A percentile compares a stretch with the other conserved stretches of the same genome.
Conservation (phyloP, 2,329 filamentous ascomycete species). For the Cercospora nicotianae region DNA sequence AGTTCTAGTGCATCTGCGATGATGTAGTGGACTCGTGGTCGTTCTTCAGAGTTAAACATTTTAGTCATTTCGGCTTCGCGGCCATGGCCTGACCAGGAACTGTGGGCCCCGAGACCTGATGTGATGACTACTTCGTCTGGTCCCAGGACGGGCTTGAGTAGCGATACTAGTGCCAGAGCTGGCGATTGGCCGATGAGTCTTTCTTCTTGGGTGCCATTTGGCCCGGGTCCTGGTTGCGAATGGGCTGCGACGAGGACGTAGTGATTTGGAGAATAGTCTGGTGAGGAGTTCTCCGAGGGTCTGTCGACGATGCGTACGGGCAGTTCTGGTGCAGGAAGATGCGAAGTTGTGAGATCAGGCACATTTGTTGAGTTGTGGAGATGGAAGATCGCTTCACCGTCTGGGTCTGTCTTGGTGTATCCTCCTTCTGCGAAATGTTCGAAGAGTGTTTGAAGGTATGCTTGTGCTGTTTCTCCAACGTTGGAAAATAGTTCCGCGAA, state of each 20-base stretch:
- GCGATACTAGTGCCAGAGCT: slow-evolving; percentile 9
- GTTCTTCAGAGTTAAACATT: background rate
- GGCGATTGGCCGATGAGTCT: slow-evolving; percentile 20
- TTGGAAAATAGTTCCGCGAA: slow-evolving; percentile 9
- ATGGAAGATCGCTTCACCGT: background rate
- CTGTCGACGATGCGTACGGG: slow-evolving; percentile 12
- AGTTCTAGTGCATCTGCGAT: slow-evolving; percentile 2
- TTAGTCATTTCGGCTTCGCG: slow-evolving; percentile 8
- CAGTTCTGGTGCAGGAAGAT: background rate
- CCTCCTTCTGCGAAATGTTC: slow-evolving; percentile 17
- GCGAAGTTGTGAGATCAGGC: slow-evolving; percentile 1
- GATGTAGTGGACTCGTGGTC: background rate
- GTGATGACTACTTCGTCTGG: slow-evolving; percentile 16
- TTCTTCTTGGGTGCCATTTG: slow-evolving; percentile 21
- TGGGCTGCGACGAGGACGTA: slow-evolving; percentile 18
- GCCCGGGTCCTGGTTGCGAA: slow-evolving; percentile 18
- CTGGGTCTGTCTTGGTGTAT: background rate
- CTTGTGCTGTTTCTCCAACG: slow-evolving; percentile 5
- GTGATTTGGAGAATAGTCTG: background rate
- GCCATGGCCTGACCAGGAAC: slow-evolving; percentile 17
- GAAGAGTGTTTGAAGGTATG: slow-evolving; percentile 15
- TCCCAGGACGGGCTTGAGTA: slow-evolving; percentile 10
- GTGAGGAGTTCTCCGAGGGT: slow-evolving; percentile 1
- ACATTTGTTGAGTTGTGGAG: background rate
- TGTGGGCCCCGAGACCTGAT: slow-evolving; percentile 12